phyloP scores from a whole-genome alignment of 805 yeast genomes.

The Saitoella complicata region DNA sequence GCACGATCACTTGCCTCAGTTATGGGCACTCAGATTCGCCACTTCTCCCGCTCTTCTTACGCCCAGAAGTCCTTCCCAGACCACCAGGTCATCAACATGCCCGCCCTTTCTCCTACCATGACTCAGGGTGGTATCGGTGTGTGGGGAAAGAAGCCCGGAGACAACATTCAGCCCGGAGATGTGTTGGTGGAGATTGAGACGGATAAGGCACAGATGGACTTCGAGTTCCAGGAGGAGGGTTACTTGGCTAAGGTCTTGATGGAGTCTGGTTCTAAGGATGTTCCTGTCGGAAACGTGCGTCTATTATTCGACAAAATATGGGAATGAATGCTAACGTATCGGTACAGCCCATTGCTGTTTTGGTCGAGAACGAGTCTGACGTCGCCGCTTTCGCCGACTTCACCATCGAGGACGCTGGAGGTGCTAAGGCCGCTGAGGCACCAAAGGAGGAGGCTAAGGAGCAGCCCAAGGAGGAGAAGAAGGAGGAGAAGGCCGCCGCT shows the following conservation, averaged over 20 bases:
- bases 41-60: slow-evolving; percentile 10
- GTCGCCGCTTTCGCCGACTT: slow-evolving; percentile 80
- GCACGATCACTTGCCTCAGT: neutral
- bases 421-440: slow-evolving; percentile 25
- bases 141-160: slow-evolving; percentile 87
- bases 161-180: slow-evolving; percentile 77
- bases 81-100: slow-evolving; percentile 88
- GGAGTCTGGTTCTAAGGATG: slow-evolving; percentile 72
- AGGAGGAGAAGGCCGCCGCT: slow-evolving; percentile 20
- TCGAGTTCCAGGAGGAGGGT: slow-evolving; percentile 92
- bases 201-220: slow-evolving; percentile 95
- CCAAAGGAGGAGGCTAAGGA: slow-evolving; percentile 19
- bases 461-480: slow-evolving; percentile 14
- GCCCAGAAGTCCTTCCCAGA: slow-evolving; percentile 35
- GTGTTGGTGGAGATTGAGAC: slow-evolving; percentile 94
- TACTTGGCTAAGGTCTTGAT: slow-evolving; percentile 73
- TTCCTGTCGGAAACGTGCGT: slow-evolving; percentile 59
- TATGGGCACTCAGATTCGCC: neutral
- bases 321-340: neutral
- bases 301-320: neutral
- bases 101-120: slow-evolving; percentile 99
- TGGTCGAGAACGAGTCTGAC: slow-evolving; percentile 71
- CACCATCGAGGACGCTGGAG: slow-evolving; percentile 60
- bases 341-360: slow-evolving; percentile 71
- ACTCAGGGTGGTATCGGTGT: slow-evolving; percentile 81